Conservation (phyloP, 2,329 filamentous ascomycete genomes). For the Huntiella bhutanensis region DNA sequence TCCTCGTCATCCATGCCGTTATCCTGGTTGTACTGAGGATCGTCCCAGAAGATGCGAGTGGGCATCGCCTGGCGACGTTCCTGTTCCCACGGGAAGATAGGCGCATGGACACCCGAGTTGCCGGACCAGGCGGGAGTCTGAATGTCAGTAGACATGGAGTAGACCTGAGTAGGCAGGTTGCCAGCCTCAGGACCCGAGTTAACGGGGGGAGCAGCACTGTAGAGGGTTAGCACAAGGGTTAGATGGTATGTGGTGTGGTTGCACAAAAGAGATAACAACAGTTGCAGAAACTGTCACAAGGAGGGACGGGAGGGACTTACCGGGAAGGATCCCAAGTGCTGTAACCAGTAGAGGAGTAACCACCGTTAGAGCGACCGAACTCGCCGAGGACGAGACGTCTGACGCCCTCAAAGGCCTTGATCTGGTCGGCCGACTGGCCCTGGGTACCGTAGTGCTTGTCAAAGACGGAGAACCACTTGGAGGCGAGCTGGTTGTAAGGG, state of each 20-base stretch:
- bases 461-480: constrained; percentile 86
- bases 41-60: constrained; percentile 11
- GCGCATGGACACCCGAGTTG: constrained; percentile 4
- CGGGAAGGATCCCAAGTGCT: constrained; percentile 13
- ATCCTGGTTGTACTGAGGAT: constrained; percentile 2
- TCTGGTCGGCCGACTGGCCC: constrained; percentile 8
- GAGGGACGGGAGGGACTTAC: constrained; percentile 1
- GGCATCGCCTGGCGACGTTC: constrained; percentile 9
- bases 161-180: constrained; percentile 61
- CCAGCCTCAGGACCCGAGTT: constrained; percentile 49
- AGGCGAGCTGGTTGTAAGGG: constrained; percentile 51
- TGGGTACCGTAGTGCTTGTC: constrained; percentile 58
- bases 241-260: neutral
- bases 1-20: constrained; percentile 2
- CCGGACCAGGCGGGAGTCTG: constrained; percentile 4
- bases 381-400: constrained; percentile 37
- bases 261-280: neutral
- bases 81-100: constrained; percentile 11
- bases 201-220: constrained; percentile 9
- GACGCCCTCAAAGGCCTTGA: constrained; percentile 19
- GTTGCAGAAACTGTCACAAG: neutral
- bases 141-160: constrained; percentile 48
- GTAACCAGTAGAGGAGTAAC: constrained; percentile 7
- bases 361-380: constrained; percentile 16
- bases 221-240: constrained; percentile 1